Evolutionary conservation across 208 protist genomes (phyloP).

Genomic region (Leishmania tarentolae): DNA sequence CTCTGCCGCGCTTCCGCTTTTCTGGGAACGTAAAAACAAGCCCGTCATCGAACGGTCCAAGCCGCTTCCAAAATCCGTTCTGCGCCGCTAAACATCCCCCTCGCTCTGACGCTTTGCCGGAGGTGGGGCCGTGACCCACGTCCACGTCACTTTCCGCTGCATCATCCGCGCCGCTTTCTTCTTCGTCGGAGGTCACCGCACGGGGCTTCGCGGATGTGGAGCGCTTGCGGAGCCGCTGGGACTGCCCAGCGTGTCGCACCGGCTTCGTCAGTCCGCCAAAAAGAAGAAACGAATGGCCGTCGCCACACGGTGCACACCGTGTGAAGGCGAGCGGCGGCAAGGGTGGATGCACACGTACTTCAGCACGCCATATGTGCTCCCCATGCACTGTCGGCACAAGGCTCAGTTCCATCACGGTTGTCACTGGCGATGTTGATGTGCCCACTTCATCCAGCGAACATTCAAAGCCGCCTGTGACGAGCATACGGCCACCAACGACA

Average conservation of each 20-base stretch:
- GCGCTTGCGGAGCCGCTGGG: slow-evolving; percentile 9
- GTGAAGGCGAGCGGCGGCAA: slow-evolving; percentile 73
- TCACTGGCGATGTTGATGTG: slow-evolving; percentile 6
- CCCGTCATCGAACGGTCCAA: slow-evolving; percentile 60
- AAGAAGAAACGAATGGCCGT: slow-evolving; percentile 75
- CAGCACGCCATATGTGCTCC: slow-evolving; percentile 57
- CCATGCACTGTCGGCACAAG: slow-evolving; percentile 55
- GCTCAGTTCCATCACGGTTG: slow-evolving; percentile 59
- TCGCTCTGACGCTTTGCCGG: neutral
- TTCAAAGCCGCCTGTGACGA: slow-evolving; percentile 77
- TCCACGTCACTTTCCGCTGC: neutral
- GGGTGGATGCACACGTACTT: slow-evolving; percentile 31
- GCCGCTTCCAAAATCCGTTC: slow-evolving; percentile 27
- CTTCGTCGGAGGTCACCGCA: neutral
- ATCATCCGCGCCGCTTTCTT: slow-evolving; percentile 8
- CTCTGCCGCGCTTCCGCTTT: slow-evolving; percentile 12
- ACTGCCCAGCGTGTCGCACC: slow-evolving; percentile 13
- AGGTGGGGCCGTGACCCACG: neutral
- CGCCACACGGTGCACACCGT: slow-evolving; percentile 63
- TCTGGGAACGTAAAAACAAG: slow-evolving; percentile 68
- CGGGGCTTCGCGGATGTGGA: slow-evolving; percentile 11
- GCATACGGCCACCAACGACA: slow-evolving; percentile 72
- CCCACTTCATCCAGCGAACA: slow-evolving; percentile 46
- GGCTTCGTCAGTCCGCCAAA: slow-evolving; percentile 69
- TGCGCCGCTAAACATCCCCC: neutral